Evolutionary conservation across 768 basidiomycete species (phyloP).

Genomic region (Pulveroboletus sp.): DNA sequence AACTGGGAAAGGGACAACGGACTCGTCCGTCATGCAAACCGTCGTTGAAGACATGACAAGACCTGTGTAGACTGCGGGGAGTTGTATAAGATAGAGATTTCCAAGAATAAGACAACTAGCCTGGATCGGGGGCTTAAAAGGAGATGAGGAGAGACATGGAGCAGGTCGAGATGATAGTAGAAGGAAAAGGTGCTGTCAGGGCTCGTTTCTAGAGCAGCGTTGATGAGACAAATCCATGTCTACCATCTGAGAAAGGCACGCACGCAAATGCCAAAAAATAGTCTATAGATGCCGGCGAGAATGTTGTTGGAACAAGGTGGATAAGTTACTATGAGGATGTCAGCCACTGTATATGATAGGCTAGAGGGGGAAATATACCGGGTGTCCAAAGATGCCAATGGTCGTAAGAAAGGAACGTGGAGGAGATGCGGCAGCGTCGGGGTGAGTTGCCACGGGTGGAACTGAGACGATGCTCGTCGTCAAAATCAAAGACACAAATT

Average conservation of each 20-base stretch:
- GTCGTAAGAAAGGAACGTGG: slow-evolving; percentile 19
- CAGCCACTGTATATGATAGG: background rate
- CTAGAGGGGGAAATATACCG: slow-evolving; percentile 1
- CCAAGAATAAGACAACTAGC: background rate
- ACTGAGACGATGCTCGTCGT: slow-evolving; percentile 13
- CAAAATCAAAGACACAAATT: slow-evolving; percentile 18
- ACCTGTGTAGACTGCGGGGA: background rate
- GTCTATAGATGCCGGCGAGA: slow-evolving; percentile 8
- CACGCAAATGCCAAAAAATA: slow-evolving; percentile 4
- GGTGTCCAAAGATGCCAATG: background rate
- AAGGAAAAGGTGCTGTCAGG: slow-evolving; percentile 6
- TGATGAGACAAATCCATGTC: slow-evolving; percentile 9
- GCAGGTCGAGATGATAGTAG: slow-evolving; percentile 4
- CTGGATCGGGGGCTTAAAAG: slow-evolving; percentile 13
- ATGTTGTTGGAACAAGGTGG: slow-evolving; percentile 2
- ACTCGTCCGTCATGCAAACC: slow-evolving; percentile 22
- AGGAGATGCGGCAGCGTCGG: background rate
- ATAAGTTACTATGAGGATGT: slow-evolving; percentile 20
- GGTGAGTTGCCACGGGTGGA: background rate
- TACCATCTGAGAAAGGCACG: slow-evolving; percentile 5
- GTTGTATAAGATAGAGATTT: background rate
- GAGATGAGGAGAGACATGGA: slow-evolving; percentile 17
- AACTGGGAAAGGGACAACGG: slow-evolving; percentile 27
- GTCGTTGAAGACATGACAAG: slow-evolving; percentile 22
- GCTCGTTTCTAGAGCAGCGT: slow-evolving; percentile 13